These are phyloP conservation scores for Penicillium sp. DNA, from an alignment of 2,329 filamentous ascomycete species.

Conservation along the genomic window DNA sequence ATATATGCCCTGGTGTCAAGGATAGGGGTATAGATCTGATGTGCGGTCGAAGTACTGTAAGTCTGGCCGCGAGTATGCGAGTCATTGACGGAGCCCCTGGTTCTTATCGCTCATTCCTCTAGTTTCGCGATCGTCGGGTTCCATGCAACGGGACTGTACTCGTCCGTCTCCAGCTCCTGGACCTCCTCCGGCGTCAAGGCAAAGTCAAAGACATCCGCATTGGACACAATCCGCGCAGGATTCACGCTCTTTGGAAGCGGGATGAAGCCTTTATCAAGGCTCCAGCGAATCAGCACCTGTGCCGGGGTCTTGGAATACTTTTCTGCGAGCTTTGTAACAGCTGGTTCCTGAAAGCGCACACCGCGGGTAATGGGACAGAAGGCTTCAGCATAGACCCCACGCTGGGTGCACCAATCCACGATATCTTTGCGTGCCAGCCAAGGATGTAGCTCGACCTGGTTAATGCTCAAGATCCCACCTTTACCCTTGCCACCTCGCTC, in stretches of 20 bases:
- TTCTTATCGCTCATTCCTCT: constrained; percentile 12
- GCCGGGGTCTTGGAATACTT: constrained; percentile 67
- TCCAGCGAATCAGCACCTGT: constrained; percentile 72
- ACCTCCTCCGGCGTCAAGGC: constrained; percentile 54
- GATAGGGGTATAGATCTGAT: too few species aligned
- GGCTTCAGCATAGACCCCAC: constrained; percentile 68
- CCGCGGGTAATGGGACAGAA: constrained; percentile 72
- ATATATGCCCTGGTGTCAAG: too few species aligned
- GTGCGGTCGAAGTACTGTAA: too few species aligned
- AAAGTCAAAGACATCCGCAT: constrained; percentile 55
- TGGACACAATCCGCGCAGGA: constrained; percentile 54
- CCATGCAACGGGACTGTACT: constrained; percentile 55
- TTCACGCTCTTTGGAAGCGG: constrained; percentile 58
- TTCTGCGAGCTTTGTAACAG: constrained; percentile 57
- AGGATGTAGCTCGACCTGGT: constrained; percentile 76
- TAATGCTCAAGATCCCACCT: constrained; percentile 61
- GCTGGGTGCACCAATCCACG: constrained; percentile 59
- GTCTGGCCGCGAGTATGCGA: too few species aligned
- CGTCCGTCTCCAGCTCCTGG: constrained; percentile 49
- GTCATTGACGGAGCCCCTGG: too few species aligned
- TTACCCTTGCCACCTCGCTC: constrained; percentile 49
- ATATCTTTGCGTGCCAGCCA: constrained; percentile 71
- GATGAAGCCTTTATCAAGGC: constrained; percentile 62
- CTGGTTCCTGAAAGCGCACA: constrained; percentile 65
- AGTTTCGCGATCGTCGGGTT: constrained; percentile 41